Evolutionary conservation across 2,329 filamentous ascomycete genomes (phyloP), one percentile per base, ranked within the genome.

Genomic region (Venturia pyrina): DNA sequence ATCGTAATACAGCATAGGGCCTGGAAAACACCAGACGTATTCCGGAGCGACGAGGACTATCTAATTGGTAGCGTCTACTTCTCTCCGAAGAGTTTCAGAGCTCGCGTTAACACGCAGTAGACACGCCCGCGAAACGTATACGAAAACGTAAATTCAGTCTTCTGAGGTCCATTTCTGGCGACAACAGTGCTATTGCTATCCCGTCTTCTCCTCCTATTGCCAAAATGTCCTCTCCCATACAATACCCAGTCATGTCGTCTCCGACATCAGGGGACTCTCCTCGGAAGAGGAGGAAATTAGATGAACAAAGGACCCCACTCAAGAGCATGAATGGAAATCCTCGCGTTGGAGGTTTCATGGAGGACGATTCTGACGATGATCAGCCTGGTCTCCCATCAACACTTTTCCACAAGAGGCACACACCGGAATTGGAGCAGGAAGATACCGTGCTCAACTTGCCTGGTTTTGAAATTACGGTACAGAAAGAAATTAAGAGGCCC

Each of bases 181-280:
- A 28, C 17, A 41, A 6, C n/a, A 28, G 41, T 21, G n/a, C 57
- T 28, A 19, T 48, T 41, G 8, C 41, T 19, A 66, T 72, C 13
- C 73, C 75, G 15, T 79, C 78, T 1, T 81, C 79, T 37, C 78
- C 79, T 48, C 85, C 82, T n/a, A 72, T 69, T 70, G 72, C 81
- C 80, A 83, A 82, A 65, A 89, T 89, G 48, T 87, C 87, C 7
- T 87, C 87, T 17, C 83, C 86, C 2, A 75, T 86, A 24, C 72
- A 78, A 34, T 85, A 85, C 67, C 83, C 85, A 2, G 75, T 78
- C 7, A 85, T 79, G 71, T 84, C 84, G 1, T 75, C 76, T 37
- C 74, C 74, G 17, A 68, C 70, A 70, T 76, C 69, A 41, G 71
- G 70, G 62, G 75, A 72, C 73, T 79, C 69, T 74, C 80, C 75